These are phyloP conservation scores for Capsaspora owczarzaki DNA, from an alignment of 78 protist genomes.

Conservation along the genomic window DNA sequence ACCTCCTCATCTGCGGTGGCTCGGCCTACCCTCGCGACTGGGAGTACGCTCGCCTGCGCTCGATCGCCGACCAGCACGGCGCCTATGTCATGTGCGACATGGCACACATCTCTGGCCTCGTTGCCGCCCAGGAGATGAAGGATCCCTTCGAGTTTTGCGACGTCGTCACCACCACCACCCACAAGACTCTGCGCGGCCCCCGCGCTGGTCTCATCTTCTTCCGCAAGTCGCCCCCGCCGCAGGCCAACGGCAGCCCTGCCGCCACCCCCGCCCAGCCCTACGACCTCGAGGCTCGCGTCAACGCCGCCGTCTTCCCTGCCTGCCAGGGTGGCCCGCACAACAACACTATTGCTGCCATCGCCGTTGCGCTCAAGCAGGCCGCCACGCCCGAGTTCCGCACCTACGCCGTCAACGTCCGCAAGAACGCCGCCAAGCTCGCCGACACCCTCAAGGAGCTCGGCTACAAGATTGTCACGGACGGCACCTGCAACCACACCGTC, in stretches of 20 bases:
- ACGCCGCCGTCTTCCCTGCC: constrained; percentile 91
- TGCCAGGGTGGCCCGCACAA: constrained; percentile 99
- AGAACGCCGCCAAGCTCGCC: neutral
- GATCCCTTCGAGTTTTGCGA: constrained; percentile 88
- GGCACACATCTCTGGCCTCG: constrained; percentile 97
- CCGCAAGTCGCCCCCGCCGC: constrained; percentile 58
- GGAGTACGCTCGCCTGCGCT: constrained; percentile 86
- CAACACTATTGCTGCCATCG: constrained; percentile 92
- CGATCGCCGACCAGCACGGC: constrained; percentile 81
- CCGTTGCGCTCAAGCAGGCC: constrained; percentile 83
- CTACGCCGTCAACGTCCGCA: neutral
- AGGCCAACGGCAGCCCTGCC: neutral
- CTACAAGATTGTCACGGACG: constrained; percentile 82
- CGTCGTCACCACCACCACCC: constrained; percentile 99
- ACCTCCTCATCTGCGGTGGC: constrained; percentile 89
- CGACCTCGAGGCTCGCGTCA: constrained; percentile 60
- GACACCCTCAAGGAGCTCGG: constrained; percentile 47
- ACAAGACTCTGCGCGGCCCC: constrained; percentile 99
- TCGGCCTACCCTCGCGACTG: constrained; percentile 95
- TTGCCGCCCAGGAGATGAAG: constrained; percentile 71
- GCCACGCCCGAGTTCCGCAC: constrained; percentile 71
- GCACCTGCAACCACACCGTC: constrained; percentile 97
- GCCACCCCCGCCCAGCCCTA: neutral
- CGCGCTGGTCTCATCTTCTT: constrained; percentile 96
- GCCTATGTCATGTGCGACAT: constrained; percentile 91